Percentiles rank a stretch among this genome's conserved stretches.
phyloP scores from a whole-genome alignment of 2,329 filamentous ascomycete species.

The Parafenestella ontariensis region DNA sequence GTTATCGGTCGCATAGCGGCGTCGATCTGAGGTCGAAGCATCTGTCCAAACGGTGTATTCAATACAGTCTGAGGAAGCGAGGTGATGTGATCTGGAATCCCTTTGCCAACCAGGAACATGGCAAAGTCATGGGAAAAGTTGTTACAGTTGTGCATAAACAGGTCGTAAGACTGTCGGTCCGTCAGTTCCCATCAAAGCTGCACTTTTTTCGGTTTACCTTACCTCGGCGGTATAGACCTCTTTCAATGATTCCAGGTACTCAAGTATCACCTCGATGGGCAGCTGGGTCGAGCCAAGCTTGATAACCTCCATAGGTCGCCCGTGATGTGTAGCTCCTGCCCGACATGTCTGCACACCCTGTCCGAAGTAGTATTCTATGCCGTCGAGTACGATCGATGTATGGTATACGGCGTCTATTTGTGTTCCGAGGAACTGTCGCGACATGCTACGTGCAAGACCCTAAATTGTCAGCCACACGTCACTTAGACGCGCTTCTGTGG shows the following conservation, averaged over 20 bases:
- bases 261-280: slow-evolving; percentile 79
- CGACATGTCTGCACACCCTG: slow-evolving; percentile 81
- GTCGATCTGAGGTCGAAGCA: slow-evolving; percentile 81
- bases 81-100: slow-evolving; percentile 86
- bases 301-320: slow-evolving; percentile 78
- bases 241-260: slow-evolving; percentile 85
- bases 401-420: slow-evolving; percentile 95
- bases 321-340: slow-evolving; percentile 86
- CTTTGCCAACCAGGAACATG: slow-evolving; percentile 86
- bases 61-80: slow-evolving; percentile 86
- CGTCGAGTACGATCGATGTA: slow-evolving; percentile 83
- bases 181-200: background rate
- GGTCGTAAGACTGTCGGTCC: slow-evolving; percentile 32
- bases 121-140: slow-evolving; percentile 94
- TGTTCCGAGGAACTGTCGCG: slow-evolving; percentile 65
- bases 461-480: slow-evolving; percentile 36
- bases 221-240: slow-evolving; percentile 83
- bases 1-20: slow-evolving; percentile 68
- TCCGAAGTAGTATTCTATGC: slow-evolving; percentile 91
- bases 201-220: slow-evolving; percentile 6
- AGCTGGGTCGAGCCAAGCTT: slow-evolving; percentile 78
- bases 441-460: slow-evolving; percentile 64
- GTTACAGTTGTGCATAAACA: slow-evolving; percentile 90
- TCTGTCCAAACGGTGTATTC: slow-evolving; percentile 84
- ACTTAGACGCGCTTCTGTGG: background rate